phyloP scores from a whole-genome alignment of 2,329 filamentous ascomycete species.

The Endocalyx cinctus region DNA sequence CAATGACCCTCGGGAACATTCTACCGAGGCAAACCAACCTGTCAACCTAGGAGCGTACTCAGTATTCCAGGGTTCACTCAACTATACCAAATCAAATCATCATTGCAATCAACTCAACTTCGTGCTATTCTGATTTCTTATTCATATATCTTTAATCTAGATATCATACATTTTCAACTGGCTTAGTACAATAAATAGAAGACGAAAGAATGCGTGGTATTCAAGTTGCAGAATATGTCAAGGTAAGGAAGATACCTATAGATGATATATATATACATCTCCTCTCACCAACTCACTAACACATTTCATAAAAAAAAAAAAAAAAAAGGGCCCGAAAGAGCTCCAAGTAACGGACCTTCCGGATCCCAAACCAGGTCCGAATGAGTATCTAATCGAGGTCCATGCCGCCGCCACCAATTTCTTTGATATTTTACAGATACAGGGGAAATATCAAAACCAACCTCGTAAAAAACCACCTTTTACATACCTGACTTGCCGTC shows the following conservation, averaged over 20 bases:
- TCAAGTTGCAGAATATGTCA: constrained; percentile 68
- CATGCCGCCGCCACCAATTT: constrained; percentile 90
- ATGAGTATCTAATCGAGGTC: constrained; percentile 83
- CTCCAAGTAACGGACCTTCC: constrained; percentile 71
- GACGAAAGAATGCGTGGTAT: constrained; percentile 77
- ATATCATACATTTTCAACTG: too few species aligned
- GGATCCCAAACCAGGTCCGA: constrained; percentile 63
- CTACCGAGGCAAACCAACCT: too few species aligned
- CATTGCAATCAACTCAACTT: too few species aligned
- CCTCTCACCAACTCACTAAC: too few species aligned
- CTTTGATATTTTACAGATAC: constrained; percentile 93
- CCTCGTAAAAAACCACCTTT: constrained; percentile 46
- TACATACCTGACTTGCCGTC: constrained; percentile 41
- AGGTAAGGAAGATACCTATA: constrained; percentile 41
- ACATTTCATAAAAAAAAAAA: too few species aligned
- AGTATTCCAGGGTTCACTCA: too few species aligned
- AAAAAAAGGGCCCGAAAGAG: constrained; percentile 65
- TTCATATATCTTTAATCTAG: too few species aligned
- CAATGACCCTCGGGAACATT: too few species aligned
- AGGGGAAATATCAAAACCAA: constrained; percentile 92
- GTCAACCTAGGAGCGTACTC: too few species aligned
- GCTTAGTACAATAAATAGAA: too few species aligned
- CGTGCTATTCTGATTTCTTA: too few species aligned
- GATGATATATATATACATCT: background rate
- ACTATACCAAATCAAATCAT: too few species aligned